phyloP scores from a whole-genome alignment of 768 basidiomycete genomes.

The Boletellus ananiceps region DNA sequence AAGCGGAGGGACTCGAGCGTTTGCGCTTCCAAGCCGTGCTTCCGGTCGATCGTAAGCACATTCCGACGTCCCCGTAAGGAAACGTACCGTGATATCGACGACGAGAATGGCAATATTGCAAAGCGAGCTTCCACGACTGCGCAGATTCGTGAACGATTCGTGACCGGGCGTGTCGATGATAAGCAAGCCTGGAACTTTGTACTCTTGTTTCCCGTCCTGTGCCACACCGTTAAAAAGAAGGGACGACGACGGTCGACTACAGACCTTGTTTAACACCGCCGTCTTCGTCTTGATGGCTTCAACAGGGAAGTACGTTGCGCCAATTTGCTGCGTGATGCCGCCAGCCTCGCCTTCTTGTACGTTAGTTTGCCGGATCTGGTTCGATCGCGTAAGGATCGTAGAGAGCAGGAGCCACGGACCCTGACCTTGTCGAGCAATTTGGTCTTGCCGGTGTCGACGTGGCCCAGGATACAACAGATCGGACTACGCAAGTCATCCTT shows the following conservation, averaged over 20 bases:
- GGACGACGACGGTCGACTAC: constrained; percentile 8
- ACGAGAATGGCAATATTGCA: constrained; percentile 99
- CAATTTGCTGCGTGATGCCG: constrained; percentile 99
- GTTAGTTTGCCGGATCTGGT: constrained; percentile 96
- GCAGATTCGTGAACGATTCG: constrained; percentile 97
- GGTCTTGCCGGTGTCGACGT: constrained; percentile 99
- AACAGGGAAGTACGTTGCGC: constrained; percentile 98
- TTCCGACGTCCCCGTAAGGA: background rate
- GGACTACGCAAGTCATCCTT: constrained; percentile 92
- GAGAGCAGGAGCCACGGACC: background rate
- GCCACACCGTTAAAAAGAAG: constrained; percentile 7
- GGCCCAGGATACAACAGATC: constrained; percentile 98
- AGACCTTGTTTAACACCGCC: constrained; percentile 81
- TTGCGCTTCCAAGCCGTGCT: constrained; percentile 98
- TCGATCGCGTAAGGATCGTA: constrained; percentile 3
- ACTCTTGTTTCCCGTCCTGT: constrained; percentile 79
- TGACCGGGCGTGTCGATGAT: constrained; percentile 98
- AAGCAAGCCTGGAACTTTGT: constrained; percentile 94
- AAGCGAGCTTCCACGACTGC: constrained; percentile 90
- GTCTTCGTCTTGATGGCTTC: constrained; percentile 94
- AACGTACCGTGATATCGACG: constrained; percentile 89
- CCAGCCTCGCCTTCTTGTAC: constrained; percentile 99
- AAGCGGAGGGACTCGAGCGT: constrained; percentile 94
- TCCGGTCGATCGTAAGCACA: constrained; percentile 6
- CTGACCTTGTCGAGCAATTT: constrained; percentile 92